A percentile compares a stretch with the other conserved stretches of the same genome.
These are phyloP conservation scores for Cladosporium cucumerinum DNA, from an alignment of 2,329 filamentous ascomycete genomes.

Conservation along the genomic window DNA sequence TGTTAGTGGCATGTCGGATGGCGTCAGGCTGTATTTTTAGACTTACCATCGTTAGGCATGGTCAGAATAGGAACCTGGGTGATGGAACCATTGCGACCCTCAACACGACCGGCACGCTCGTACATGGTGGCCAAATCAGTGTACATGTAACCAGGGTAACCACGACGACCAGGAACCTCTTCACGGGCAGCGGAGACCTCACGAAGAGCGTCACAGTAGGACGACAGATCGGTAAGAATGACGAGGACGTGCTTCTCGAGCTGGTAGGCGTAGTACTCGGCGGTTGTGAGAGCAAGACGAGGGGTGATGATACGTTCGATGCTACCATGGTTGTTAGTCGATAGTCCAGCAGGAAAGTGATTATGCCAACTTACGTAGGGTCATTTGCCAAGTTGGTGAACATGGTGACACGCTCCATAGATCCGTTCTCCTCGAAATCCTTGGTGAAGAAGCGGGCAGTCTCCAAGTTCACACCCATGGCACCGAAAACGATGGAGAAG, in stretches of 20 bases:
- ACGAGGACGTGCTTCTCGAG: conserved; percentile 99
- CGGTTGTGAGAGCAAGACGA: conserved; percentile 94
- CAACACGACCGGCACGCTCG: conserved; percentile 95
- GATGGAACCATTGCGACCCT: conserved; percentile 95
- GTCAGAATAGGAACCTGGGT: conserved; percentile 98
- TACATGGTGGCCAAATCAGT: conserved; percentile 99
- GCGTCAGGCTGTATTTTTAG: neutral
- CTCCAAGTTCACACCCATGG: conserved; percentile 99
- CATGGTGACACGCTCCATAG: conserved; percentile 91
- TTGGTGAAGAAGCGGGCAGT: conserved; percentile 97
- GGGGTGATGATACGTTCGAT: conserved; percentile 99
- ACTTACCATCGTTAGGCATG: conserved; percentile 91
- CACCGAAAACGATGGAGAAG: conserved; percentile 98
- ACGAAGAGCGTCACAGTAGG: conserved; percentile 97
- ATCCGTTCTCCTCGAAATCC: conserved; percentile 98
- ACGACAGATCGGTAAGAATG: conserved; percentile 95
- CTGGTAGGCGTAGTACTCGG: conserved; percentile 99
- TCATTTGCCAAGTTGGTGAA: conserved; percentile 99
- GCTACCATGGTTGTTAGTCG: conserved; percentile 46
- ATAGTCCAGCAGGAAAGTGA: too few relatives aligned
- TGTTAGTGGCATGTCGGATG: neutral
- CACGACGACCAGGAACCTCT: conserved; percentile 98
- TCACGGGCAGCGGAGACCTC: conserved; percentile 97
- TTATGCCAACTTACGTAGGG: conserved; percentile 67
- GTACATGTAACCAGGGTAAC: conserved; percentile 99